Evolutionary conservation across 495 filamentous ascomycete genomes (phyloP), one percentile per base, ranked within the genome.

Genomic region (Clohesyomyces aquaticus): DNA sequence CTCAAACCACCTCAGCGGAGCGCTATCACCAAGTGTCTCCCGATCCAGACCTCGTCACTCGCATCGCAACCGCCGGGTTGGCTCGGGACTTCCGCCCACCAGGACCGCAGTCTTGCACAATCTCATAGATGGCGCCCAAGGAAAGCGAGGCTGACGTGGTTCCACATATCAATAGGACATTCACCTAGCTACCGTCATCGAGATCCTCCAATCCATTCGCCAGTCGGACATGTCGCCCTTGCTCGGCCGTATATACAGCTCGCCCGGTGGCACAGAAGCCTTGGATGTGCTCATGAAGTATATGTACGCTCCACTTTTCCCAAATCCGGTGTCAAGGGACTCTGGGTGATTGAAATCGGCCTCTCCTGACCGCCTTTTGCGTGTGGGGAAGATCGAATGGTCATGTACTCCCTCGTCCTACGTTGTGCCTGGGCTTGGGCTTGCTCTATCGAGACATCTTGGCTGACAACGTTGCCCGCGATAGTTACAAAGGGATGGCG

Each of bases 221-320:
- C 89, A 91, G 73, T 86, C 87, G 49, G 92, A 96, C 69, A 96
- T 96, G 91, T 87, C 87, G 28, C 87, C 89, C 1, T 85, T 96
- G 71, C 77, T 96, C 53, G 83, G 85, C 73, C 81, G 87, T 14
- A 89, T 96, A 62, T 93, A 89, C 72, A 75, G 73, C 16, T 82
- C 84, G 2, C 79, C 87, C 42, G 87, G 88, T 43, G 91, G 92
- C 0, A 82, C 83, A 53, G 92, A 95, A 77, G 75, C 80, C 4
- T 71, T 90, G 65, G 88, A 91, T 68, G 84, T 85, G 19, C 76
- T 91, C 68, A 89, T 88, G 85, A 91, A 91, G 74, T 91, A 91
- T 71, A 71, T 91, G 83, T 91, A 75, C 55, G 77, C 52, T 59
- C 27, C 42, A 23, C 58, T 14, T n/a, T n/a, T 57, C 16, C 48